phyloP scores from a whole-genome alignment of 2,329 filamentous ascomycete species.

The Trichoderma breve region DNA sequence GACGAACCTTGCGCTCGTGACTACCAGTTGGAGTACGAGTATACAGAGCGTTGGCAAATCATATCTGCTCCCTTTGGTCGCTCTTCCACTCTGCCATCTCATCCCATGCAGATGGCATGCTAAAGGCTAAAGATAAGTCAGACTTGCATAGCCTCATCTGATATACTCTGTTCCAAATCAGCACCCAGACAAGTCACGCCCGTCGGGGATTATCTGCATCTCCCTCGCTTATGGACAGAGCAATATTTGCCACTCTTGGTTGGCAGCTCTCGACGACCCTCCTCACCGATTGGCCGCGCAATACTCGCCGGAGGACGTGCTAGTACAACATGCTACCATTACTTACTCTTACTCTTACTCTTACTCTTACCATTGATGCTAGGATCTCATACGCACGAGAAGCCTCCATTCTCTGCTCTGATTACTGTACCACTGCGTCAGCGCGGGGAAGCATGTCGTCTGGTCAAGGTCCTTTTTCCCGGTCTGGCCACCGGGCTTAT shows the following conservation, averaged over 20 bases:
- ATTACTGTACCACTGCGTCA: slow-evolving; percentile 10
- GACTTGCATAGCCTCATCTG: slow-evolving; percentile 3
- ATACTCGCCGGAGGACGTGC: not conserved
- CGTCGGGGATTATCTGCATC: not conserved
- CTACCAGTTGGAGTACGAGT: not conserved
- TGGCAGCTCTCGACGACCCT: not conserved
- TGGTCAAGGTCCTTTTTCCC: not conserved
- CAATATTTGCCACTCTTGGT: not conserved
- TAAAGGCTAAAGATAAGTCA: not conserved
- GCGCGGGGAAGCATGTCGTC: slow-evolving; percentile 18
- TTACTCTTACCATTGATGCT: not conserved
- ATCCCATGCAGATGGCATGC: not conserved
- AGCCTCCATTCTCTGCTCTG: not conserved
- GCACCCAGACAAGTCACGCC: not conserved
- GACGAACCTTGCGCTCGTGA: not conserved
- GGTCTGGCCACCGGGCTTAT: not conserved
- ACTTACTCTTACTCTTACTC: not conserved
- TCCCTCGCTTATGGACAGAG: slow-evolving; percentile 1
- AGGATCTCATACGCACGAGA: not conserved
- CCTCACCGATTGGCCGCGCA: not conserved
- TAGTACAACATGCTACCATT: not conserved
- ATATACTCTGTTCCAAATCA: not conserved
- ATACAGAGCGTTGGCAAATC: not conserved
- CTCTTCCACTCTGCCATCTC: not conserved
- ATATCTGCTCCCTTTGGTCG: not conserved